Conservation (phyloP, 2,329 filamentous ascomycete species). For the Fusarium newnesense region DNA sequence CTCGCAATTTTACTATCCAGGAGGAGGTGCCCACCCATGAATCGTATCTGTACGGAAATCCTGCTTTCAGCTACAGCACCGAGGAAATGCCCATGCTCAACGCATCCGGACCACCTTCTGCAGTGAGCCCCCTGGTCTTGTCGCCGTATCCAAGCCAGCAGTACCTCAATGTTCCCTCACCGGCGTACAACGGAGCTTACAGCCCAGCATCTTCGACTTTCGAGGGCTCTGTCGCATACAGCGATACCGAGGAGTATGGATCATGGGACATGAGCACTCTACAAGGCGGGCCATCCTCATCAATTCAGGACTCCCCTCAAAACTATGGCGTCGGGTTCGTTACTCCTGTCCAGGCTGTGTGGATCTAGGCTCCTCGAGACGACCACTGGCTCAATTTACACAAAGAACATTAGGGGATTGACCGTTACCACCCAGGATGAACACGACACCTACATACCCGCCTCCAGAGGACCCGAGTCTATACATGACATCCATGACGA, state of each 20-base stretch:
- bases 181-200: slow-evolving; percentile 66
- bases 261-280: slow-evolving; percentile 59
- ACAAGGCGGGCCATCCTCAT: slow-evolving; percentile 58
- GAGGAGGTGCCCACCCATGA: slow-evolving; percentile 57
- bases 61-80: slow-evolving; percentile 71
- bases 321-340: slow-evolving; percentile 66
- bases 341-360: slow-evolving; percentile 70
- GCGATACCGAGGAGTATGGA: slow-evolving; percentile 68
- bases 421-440: slow-evolving; percentile 64
- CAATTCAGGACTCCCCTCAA: slow-evolving; percentile 57
- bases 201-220: slow-evolving; percentile 72
- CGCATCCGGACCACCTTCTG: slow-evolving; percentile 54
- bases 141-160: slow-evolving; percentile 65
- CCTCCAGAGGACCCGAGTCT: slow-evolving; percentile 55
- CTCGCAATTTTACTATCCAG: slow-evolving; percentile 63
- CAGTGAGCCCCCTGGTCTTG: slow-evolving; percentile 65
- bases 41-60: slow-evolving; percentile 65
- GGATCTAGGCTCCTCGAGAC: slow-evolving; percentile 62
- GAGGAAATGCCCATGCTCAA: slow-evolving; percentile 69
- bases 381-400: slow-evolving; percentile 52
- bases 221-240: slow-evolving; percentile 71
- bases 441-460: slow-evolving; percentile 57
- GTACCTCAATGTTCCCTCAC: slow-evolving; percentile 72
- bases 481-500: slow-evolving; percentile 50
- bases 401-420: slow-evolving; percentile 62